Evolutionary conservation across 805 yeast species (phyloP).

Genomic region (Lachancea meyersii): DNA sequence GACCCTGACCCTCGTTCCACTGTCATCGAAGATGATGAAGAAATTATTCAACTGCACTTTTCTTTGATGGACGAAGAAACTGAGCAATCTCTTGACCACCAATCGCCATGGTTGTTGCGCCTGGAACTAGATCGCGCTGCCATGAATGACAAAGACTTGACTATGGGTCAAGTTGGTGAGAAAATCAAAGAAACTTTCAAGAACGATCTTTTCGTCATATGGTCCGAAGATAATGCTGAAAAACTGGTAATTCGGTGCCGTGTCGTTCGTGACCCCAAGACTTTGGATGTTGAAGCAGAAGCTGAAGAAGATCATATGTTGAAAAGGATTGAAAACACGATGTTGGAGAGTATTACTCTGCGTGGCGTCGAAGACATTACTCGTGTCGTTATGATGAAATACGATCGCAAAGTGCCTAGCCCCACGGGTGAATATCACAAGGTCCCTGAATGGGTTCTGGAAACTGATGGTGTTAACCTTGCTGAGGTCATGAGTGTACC

Average conservation of each 20-base stretch:
- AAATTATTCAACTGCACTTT: conserved; percentile 94
- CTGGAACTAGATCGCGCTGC: conserved; percentile 96
- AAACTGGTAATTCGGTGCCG: conserved; percentile 96
- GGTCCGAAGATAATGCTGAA: conserved; percentile 99
- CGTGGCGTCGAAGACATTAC: conserved; percentile 94
- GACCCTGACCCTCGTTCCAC: conserved; percentile 98
- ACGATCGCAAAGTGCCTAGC: conserved; percentile 65
- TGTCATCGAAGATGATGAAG: conserved; percentile 94
- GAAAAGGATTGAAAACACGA: conserved; percentile 90
- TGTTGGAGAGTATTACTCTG: conserved; percentile 89
- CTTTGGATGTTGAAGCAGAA: conserved; percentile 87
- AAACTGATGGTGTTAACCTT: conserved; percentile 96
- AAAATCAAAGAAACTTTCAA: conserved; percentile 89
- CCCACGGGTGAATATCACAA: conserved; percentile 81
- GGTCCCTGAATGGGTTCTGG: conserved; percentile 95
- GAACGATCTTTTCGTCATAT: conserved; percentile 91
- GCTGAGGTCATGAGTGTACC: conserved; percentile 92
- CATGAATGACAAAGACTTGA: conserved; percentile 95
- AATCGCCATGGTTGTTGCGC: conserved; percentile 97
- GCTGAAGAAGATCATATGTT: conserved; percentile 96
- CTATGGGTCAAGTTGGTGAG: conserved; percentile 97
- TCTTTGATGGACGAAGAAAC: conserved; percentile 97
- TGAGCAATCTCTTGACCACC: conserved; percentile 87
- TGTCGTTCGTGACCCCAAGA: conserved; percentile 93
- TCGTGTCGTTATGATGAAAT: conserved; percentile 76